Evolutionary conservation across 1,139 yeast genomes (phyloP).

Genomic region (Komagataea norvegica): DNA sequence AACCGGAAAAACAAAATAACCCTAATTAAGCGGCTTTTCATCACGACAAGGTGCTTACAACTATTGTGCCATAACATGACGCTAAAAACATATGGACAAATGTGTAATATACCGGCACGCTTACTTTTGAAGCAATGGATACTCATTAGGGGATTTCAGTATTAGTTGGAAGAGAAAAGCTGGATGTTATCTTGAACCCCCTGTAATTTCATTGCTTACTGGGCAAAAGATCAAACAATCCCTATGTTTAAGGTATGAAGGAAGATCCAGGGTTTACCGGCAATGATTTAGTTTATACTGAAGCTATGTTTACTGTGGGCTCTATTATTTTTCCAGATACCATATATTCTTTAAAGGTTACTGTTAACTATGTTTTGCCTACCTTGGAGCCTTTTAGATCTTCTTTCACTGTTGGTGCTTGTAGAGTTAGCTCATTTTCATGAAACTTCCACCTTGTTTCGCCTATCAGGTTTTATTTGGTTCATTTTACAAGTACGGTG

Average conservation of each 20-base stretch:
- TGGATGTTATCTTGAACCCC: conserved; percentile 40
- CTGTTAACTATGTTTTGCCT: conserved; percentile 56
- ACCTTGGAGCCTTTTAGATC: conserved; percentile 33
- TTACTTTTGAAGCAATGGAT: too few relatives aligned
- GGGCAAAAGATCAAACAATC: conserved; percentile 61
- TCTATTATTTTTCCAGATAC: conserved; percentile 52
- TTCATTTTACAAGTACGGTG: conserved; percentile 30
- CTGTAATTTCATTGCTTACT: conserved; percentile 54
- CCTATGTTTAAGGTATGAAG: conserved; percentile 60
- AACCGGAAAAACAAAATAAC: too few relatives aligned
- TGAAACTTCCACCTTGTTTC: conserved; percentile 58
- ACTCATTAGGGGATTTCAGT: too few relatives aligned
- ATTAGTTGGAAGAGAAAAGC: too few relatives aligned
- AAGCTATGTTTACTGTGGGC: conserved; percentile 54
- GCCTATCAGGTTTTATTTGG: conserved; percentile 34
- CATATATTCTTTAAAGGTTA: conserved; percentile 35
- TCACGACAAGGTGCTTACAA: too few relatives aligned
- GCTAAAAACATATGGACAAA: too few relatives aligned
- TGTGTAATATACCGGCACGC: too few relatives aligned
- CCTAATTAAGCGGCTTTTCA: too few relatives aligned
- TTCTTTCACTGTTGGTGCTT: conserved; percentile 27
- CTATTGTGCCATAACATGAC: too few relatives aligned
- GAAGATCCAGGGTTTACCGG: conserved; percentile 56
- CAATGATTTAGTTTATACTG: conserved; percentile 55
- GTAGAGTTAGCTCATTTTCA: conserved; percentile 23